Evolutionary conservation across 495 filamentous ascomycete genomes (phyloP), one percentile per base, ranked within the genome.

Genomic region (Podospora sp.): DNA sequence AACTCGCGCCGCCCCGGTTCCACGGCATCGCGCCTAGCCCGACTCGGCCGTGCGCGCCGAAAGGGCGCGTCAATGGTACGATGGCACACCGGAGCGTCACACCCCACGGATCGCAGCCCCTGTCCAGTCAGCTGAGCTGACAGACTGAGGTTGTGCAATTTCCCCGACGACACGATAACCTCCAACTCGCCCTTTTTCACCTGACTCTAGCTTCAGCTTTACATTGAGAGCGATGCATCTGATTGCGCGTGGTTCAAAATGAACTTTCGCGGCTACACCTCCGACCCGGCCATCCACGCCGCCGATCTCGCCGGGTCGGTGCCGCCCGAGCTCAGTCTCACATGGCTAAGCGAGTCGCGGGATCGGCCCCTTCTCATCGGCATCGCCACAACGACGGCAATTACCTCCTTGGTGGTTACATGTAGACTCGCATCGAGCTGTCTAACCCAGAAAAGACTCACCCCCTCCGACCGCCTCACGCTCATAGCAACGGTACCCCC

Each of bases 331-430:
- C 52, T 82, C 49, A 76, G 74, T 6, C 68, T 77, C 11, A 69
- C 73, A n/a, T 81, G 76, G 63, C 69, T 83, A n/a, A 72, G 78
- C 21, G 50, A 83, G 69, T 76, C 72, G 25, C 76, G 78, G 22
- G 80, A 83, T 69, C 40, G 52, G 0, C 59, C 77, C 12, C 73
- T 80, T n/a, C 76, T 78, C 59, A 74, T 73, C 57, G 80, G 76
- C 51, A 81, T 83, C 55, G 57, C 82, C 40, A 78, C 80, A 68
- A 67, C 82, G 61, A 67, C 75, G 62, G 40, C 14, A 2, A 2
- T 46, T 11, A 14, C 40, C 2, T 12, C 40, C 2, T 2, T 46
- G 9, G 40, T 46, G 5, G 40, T 46, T 2, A 11, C 5, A 14
- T 46, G 40, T 11, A 46, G 40, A 46, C 5, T 46, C 14, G 40